A percentile compares a stretch with the other conserved stretches of the same genome.
Conservation (phyloP, 441 rosid species). For the Dalechampia spathulata region DNA sequence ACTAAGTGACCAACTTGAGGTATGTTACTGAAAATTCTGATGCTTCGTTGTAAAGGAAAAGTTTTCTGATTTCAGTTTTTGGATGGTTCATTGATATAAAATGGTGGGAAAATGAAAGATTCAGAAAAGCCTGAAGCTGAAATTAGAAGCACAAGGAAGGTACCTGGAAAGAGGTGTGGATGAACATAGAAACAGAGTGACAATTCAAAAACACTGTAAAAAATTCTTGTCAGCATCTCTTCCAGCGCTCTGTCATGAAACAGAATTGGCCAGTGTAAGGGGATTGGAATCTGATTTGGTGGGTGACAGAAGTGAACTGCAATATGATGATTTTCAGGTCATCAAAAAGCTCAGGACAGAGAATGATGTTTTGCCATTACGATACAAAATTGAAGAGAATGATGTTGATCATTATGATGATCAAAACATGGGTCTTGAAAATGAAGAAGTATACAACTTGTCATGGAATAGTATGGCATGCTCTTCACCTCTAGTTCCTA, state of each 20-base stretch:
- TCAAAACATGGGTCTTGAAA: slow-evolving; percentile 5
- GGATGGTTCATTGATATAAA: too few species aligned
- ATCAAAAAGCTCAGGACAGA: slow-evolving; percentile 23
- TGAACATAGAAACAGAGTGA: slow-evolving; percentile 18
- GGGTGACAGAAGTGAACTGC: slow-evolving; percentile 23
- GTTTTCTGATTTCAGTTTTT: too few species aligned
- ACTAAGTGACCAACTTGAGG: slow-evolving; percentile 40
- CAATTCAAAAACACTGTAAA: slow-evolving; percentile 19
- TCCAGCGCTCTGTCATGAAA: slow-evolving; percentile 39
- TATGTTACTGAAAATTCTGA: slow-evolving; percentile 1
- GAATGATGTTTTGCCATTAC: slow-evolving; percentile 12
- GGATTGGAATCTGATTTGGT: slow-evolving; percentile 33
- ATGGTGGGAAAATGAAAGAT: slow-evolving; percentile 18
- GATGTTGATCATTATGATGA: slow-evolving; percentile 4
- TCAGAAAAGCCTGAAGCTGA: slow-evolving; percentile 42
- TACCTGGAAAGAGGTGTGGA: slow-evolving; percentile 35
- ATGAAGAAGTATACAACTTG: slow-evolving; percentile 19
- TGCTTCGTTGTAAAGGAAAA: too few species aligned
- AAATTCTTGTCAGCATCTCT: slow-evolving; percentile 26
- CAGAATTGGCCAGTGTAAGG: slow-evolving; percentile 29
- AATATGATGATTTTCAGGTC: slow-evolving; percentile 25
- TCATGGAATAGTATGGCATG: slow-evolving; percentile 33
- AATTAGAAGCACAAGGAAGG: slow-evolving; percentile 46
- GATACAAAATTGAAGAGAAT: slow-evolving; percentile 10
- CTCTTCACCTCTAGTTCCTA: slow-evolving; percentile 33